Base-by-base conservation (phyloP, 2,329 filamentous ascomycete genomes). In the Aspergillus bombycis region DNA sequence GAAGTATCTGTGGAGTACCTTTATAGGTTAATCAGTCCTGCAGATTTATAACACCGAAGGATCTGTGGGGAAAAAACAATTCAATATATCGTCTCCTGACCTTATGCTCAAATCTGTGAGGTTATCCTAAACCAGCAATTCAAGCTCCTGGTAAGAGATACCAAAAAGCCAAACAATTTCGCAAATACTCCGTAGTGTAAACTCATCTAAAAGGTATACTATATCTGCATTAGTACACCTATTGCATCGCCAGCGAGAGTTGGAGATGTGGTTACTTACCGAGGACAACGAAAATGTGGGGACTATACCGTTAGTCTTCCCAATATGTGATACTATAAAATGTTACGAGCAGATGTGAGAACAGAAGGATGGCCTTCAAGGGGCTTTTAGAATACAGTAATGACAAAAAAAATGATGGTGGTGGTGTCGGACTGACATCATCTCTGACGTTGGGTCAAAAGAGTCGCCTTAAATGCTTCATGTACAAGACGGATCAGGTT, bases 381-480 rank as follows among this genome's bases (percentile, higher is more conserved):
- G 32, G 4, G 8, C 19, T n/a, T n/a, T 28, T 52, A 32, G n/a
- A 32, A 32, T n/a, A 19, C 14, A 32, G 16, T 19, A 52, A 21
- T 52, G 10, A 32, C 4, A n/a, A 11, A 21, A 41, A n/a, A 9
- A 7, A 34, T 21, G 4, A 10, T 21, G 28, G 16, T 52, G 11
- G 26, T 32, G 12, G 28, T 32, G 28, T 12, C 10, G 12, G 32
- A 26, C 23, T 3, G 32, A 34, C 52, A 26, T 38, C 52, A 38
- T 55, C 52, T 36, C 12, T 11, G 23, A 55, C n/a, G 32, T 36
- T 38, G 32, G 36, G 34, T 11, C 14, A 2, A 21, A 55, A 57
- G 7, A 8, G 38, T 43, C 46, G 30, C 6, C n/a, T 45, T 53
- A 62, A 67, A 65, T 50, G 63, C 65, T 57, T 65, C 65, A 58